Base-by-base conservation (phyloP, 2,329 filamentous ascomycete genomes). In the Podosphaera leucotricha region DNA sequence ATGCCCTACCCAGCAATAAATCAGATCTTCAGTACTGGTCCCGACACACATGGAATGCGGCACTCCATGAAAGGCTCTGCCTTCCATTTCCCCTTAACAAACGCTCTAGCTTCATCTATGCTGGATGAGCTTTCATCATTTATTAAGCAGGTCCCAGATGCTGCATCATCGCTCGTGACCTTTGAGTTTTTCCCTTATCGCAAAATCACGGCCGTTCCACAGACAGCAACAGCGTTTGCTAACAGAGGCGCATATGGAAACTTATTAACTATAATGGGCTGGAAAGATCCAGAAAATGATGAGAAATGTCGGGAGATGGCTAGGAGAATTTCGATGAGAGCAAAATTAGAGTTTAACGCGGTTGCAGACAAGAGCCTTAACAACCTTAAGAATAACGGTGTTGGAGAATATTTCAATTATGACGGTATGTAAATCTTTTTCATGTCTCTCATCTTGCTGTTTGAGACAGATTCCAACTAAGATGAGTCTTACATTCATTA, bases 21-120 rank as follows among this genome's bases (percentile, higher is more conserved):
- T 42, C 44, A 46, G 1, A 35, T 60, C 6, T 47, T 62, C 2
- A 61, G 61, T 15, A 43, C 41, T 40, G 45, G 50, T 5, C 44
- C 46, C 1, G 47, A 51, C 1, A 49, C 47, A 15, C 58, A 55
- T 41, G 63, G 62, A 1, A 60, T 59, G 6, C 53, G 61, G 28
- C 60, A 60, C 47, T 54, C 53, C 13, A 61, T 62, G 46, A 58
- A 57, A 44, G 60, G 59, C 15, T 57, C 55, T 0, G 57, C 56
- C 2, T 60, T 60, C 47, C 57, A 57, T 21, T 38, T 57, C 2
- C 61, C 61, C 0, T 44, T 63, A 1, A 45, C 50, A 18, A 22
- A 50, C 0, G 37, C 20, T 0, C 56, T 59, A 20, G 55, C 59
- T 3, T 41, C 50, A 26, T 38, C 44, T 4, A 43, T 60, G 15